These are phyloP conservation scores for barrel medic (Medicago truncatula) DNA, from an alignment of 306 rosid species.

Conservation along the genomic window MtrunA17r5.0-ANR NC_053049.1:7150001-7150500, in stretches of 20 bases:
- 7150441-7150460: not conserved
- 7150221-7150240: too few species aligned
- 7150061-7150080: not conserved
- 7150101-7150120: not conserved
- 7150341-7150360: not conserved
- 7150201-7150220: too few species aligned
- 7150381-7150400: not conserved
- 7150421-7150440: not conserved
- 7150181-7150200: too few species aligned
- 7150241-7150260: too few species aligned
- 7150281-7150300: not conserved
- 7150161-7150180: not conserved
- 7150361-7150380: not conserved
- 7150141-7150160: not conserved
- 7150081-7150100: not conserved
- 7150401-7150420: not conserved
- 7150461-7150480: not conserved
- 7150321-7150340: not conserved
- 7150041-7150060: not conserved
- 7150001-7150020: not conserved
- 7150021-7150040: not conserved
- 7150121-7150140: conserved; percentile 14
- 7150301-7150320: not conserved
- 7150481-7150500: not conserved
- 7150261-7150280: not conserved